Base-by-base conservation (phyloP, 305 asterid species). In the Stenogyne calaminthoides region DNA sequence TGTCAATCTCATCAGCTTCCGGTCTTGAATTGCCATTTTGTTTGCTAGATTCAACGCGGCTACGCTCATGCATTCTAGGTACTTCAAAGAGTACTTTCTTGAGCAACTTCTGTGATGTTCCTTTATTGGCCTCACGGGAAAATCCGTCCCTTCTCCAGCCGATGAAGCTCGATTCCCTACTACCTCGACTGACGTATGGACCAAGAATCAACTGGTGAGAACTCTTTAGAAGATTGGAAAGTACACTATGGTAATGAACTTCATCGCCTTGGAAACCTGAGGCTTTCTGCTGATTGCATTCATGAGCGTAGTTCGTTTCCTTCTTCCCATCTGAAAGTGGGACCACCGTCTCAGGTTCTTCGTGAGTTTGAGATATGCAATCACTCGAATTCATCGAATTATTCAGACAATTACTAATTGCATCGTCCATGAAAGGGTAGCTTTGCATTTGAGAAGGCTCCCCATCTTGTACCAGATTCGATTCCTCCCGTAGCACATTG, bases 171-270 rank as follows among this genome's bases (percentile, higher is more conserved):
- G 99, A 92, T 54, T 73, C 84, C 75, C 79, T 67, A 55, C 82
- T 77, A 20, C 76, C 80, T 37, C 85, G 88, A 73, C 86, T 76
- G 47, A 84, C 84, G 57, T 88, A 84, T 18, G 94, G 93, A 12
- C 98, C 98, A 37, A 92, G 83, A 72, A 88, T 77, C 78, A 95
- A 78, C 81, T 85, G 92, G 63, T 91, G 86, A 15, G 99, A 95
- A 71, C 88, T 83, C 83, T 87, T 92, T 86, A 95, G 64, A 64
- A 95, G 79, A 66, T 80, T 82, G 27, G 99, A 88, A 73, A 95
- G 90, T 72, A 90, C 88, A 54, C 86, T 81, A 29, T 87, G 93
- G 70, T 95, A 92, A 80, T 90, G 97, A 37, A 80, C 44, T 19
- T 85, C 96, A 44, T 83, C 87, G 36, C 84, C 66, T 20, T 67